Evolutionary conservation across 2,329 filamentous ascomycete genomes (phyloP).

Genomic region (Verticillium isaacii): DNA sequence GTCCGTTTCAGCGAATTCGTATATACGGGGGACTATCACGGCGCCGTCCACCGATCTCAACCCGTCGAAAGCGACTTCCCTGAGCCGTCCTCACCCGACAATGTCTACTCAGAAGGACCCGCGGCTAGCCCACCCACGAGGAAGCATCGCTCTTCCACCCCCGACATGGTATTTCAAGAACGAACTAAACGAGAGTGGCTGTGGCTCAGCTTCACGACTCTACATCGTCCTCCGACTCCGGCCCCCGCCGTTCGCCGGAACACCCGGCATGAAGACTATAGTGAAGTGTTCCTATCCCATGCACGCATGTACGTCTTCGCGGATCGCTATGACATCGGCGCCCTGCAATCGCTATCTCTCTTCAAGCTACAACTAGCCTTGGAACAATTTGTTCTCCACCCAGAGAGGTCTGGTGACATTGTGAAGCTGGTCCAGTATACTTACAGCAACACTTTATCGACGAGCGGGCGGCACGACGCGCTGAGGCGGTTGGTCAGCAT

Average conservation of each 20-base stretch:
- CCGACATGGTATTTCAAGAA: background rate
- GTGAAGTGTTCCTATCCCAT: background rate
- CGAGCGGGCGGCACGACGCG: too few relatives aligned
- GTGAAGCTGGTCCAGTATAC: background rate
- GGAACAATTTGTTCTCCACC: background rate
- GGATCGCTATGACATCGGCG: background rate
- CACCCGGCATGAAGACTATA: background rate
- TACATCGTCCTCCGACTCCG: too few relatives aligned
- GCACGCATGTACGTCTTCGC: background rate
- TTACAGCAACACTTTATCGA: background rate
- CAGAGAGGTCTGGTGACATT: background rate
- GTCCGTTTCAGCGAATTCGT: conserved; percentile 19
- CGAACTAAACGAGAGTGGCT: background rate
- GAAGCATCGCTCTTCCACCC: too few relatives aligned
- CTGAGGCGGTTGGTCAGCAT: too few relatives aligned
- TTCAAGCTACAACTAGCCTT: background rate
- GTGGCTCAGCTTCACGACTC: background rate
- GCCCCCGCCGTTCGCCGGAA: too few relatives aligned
- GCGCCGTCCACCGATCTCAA: too few relatives aligned
- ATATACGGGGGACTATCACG: conserved; percentile 17
- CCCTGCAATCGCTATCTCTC: background rate
- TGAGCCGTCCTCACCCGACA: too few relatives aligned
- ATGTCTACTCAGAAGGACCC: too few relatives aligned
- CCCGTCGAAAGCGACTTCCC: too few relatives aligned
- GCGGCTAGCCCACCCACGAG: too few relatives aligned